A percentile compares a stretch with the other conserved stretches of the same genome.
phyloP scores from a whole-genome alignment of 1,284 basidiomycete genomes.

The Heterobasidion parviporum region DNA sequence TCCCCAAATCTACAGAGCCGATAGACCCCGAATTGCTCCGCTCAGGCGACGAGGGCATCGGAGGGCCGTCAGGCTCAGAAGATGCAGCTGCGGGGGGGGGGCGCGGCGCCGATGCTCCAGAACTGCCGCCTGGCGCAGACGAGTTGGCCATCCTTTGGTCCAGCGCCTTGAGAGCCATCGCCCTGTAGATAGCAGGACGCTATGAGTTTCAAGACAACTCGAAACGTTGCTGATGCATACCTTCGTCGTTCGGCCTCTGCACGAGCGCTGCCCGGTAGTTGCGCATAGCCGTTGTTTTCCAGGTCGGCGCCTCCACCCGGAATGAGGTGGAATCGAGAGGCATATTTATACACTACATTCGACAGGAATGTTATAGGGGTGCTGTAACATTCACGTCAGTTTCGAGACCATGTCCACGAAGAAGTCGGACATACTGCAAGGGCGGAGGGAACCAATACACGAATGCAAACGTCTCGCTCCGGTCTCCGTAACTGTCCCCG shows the following conservation, averaged over 20 bases:
- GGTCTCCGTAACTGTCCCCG: slow-evolving; percentile 71
- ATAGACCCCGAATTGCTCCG: slow-evolving; percentile 22
- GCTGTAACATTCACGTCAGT: slow-evolving; percentile 23
- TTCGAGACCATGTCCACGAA: slow-evolving; percentile 24
- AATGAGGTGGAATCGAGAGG: slow-evolving; percentile 76
- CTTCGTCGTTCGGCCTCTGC: slow-evolving; percentile 91
- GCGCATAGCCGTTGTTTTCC: slow-evolving; percentile 66
- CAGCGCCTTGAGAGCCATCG: slow-evolving; percentile 91
- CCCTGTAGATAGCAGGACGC: slow-evolving; percentile 32
- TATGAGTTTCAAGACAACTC: neutral
- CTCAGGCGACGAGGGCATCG: neutral
- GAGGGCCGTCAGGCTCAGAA: slow-evolving; percentile 22
- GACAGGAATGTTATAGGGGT: slow-evolving; percentile 61
- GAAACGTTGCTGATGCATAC: slow-evolving; percentile 33
- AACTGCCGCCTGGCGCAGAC: slow-evolving; percentile 20
- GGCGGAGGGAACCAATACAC: slow-evolving; percentile 95
- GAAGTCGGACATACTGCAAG: slow-evolving; percentile 58
- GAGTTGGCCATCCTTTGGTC: slow-evolving; percentile 76
- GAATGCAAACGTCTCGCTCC: slow-evolving; percentile 95
- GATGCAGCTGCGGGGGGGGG: slow-evolving; percentile 28
- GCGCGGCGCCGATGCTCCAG: slow-evolving; percentile 27
- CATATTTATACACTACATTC: slow-evolving; percentile 61
- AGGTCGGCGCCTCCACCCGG: slow-evolving; percentile 57
- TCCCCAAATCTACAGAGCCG: slow-evolving; percentile 4
- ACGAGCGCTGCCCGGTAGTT: slow-evolving; percentile 76